These are phyloP conservation scores for Tolypocladium paradoxum DNA, from an alignment of 2,329 filamentous ascomycete species.

Conservation along the genomic window DNA sequence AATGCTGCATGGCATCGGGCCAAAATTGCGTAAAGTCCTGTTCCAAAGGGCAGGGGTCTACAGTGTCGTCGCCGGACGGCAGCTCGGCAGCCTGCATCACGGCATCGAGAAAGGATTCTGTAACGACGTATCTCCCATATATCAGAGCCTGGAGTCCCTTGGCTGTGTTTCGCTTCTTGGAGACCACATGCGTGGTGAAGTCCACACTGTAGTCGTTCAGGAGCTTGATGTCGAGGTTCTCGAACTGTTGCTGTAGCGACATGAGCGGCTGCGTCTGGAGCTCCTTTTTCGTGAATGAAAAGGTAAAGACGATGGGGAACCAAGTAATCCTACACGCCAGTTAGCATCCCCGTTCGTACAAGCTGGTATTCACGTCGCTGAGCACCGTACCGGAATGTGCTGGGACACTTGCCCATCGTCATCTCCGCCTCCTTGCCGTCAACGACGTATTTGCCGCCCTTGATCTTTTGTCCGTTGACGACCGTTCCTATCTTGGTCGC, in stretches of 20 bases:
- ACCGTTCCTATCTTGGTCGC: constrained; percentile 76
- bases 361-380: not conserved
- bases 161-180: constrained; percentile 80
- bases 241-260: constrained; percentile 47
- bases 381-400: constrained; percentile 44
- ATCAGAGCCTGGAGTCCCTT: constrained; percentile 81
- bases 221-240: constrained; percentile 83
- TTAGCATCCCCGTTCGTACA: not conserved
- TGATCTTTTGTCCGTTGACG: constrained; percentile 63
- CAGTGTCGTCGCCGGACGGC: constrained; percentile 32
- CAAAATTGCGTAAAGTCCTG: constrained; percentile 68
- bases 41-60: constrained; percentile 52
- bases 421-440: constrained; percentile 45
- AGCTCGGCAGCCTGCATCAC: constrained; percentile 50
- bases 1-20: constrained; percentile 61
- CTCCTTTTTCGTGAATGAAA: constrained; percentile 58
- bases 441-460: constrained; percentile 48
- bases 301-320: constrained; percentile 71
- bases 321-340: constrained; percentile 53
- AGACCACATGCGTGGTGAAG: constrained; percentile 77
- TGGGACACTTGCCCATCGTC: constrained; percentile 58
- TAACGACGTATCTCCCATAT: constrained; percentile 68
- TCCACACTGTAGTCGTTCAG: constrained; percentile 58
- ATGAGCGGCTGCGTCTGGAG: constrained; percentile 52
- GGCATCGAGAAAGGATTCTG: constrained; percentile 61